Evolutionary conservation across 306 rosid genomes (phyloP).

Genomic region (Dryas drummondii): DNA sequence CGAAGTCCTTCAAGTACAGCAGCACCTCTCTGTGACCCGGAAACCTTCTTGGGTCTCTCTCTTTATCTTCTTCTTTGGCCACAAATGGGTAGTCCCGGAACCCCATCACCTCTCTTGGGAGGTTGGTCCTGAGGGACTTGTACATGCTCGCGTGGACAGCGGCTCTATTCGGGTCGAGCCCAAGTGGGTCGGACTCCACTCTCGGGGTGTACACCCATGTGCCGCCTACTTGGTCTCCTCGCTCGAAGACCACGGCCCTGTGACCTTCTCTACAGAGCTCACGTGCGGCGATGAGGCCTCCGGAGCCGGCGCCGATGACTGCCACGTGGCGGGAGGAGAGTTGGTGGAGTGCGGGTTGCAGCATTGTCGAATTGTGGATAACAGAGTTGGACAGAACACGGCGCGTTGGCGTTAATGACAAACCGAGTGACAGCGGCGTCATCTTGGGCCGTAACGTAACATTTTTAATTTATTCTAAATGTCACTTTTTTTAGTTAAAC

Average conservation of each 20-base stretch:
- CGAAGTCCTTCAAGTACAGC: slow-evolving; percentile 44
- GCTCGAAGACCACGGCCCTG: slow-evolving; percentile 34
- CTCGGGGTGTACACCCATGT: slow-evolving; percentile 39
- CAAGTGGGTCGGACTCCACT: slow-evolving; percentile 33
- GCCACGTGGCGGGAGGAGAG: slow-evolving; percentile 30
- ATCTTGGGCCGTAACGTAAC: too few species aligned
- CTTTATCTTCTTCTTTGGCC: slow-evolving; percentile 17
- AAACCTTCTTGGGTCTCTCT: slow-evolving; percentile 46
- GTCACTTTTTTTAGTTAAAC: too few species aligned
- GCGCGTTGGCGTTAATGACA: background rate
- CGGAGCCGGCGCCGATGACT: slow-evolving; percentile 39
- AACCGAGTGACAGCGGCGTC: too few species aligned
- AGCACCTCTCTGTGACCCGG: slow-evolving; percentile 54
- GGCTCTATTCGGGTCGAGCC: slow-evolving; percentile 26
- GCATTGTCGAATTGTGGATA: background rate
- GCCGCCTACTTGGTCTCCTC: slow-evolving; percentile 31
- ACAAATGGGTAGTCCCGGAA: slow-evolving; percentile 39
- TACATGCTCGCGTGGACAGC: slow-evolving; percentile 37
- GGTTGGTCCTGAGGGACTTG: slow-evolving; percentile 38
- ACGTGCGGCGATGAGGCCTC: slow-evolving; percentile 36
- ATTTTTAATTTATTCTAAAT: too few species aligned
- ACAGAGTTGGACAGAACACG: background rate
- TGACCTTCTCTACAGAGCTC: slow-evolving; percentile 39
- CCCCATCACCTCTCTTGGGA: slow-evolving; percentile 41
- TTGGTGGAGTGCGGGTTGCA: background rate